Evolutionary conservation across 805 yeast genomes (phyloP).

Genomic region (Zygosaccharomyces kombuchaensis): DNA sequence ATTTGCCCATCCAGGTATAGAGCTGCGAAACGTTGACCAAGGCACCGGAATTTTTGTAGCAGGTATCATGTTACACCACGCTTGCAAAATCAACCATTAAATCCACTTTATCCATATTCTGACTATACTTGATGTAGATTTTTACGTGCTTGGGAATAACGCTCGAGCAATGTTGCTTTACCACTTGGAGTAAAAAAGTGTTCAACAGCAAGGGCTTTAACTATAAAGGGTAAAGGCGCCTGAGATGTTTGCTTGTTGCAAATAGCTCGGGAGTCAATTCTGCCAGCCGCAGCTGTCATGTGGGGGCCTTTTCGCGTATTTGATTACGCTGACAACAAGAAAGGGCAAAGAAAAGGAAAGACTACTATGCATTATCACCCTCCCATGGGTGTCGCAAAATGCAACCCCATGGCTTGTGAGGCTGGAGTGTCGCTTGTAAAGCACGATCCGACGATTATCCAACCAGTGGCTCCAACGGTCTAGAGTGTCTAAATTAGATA

Average conservation of each 20-base stretch:
- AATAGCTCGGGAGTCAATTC: not conserved
- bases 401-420: not conserved
- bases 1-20: conserved; percentile 4
- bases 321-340: not conserved
- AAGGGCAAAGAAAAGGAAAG: not conserved
- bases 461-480: not conserved
- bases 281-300: not conserved
- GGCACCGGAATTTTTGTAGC: not conserved
- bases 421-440: not conserved
- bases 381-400: conserved; percentile 1
- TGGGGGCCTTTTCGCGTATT: not conserved
- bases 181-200: not conserved
- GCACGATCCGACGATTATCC: not conserved
- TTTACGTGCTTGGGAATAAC: conserved; percentile 3
- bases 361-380: not conserved
- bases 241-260: not conserved
- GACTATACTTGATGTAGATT: not conserved
- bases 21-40: conserved; percentile 2
- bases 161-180: not conserved
- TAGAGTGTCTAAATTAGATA: not conserved
- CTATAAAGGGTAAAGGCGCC: conserved; percentile 4
- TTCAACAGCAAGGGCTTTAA: not conserved
- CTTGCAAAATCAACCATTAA: not conserved
- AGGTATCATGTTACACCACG: not conserved
- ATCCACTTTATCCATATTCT: not conserved